A percentile compares a stretch with the other conserved stretches of the same genome.
These are phyloP conservation scores for Hibiscus trionum DNA, from an alignment of 345 rosid genomes.

Conservation along the genomic window DNA sequence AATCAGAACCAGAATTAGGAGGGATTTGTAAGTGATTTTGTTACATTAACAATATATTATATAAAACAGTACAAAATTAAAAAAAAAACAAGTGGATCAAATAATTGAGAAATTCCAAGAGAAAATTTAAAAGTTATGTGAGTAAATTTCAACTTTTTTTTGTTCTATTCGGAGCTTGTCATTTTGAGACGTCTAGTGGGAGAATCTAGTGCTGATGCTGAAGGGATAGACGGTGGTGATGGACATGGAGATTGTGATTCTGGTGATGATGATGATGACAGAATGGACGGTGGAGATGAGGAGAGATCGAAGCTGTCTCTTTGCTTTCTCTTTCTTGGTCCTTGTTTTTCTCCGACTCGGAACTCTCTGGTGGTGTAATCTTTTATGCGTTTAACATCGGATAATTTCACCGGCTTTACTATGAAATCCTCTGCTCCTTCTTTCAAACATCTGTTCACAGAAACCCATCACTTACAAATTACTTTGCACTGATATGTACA, in stretches of 20 bases:
- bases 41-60: background rate
- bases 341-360: background rate
- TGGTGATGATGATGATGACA: background rate
- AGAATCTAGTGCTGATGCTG: conserved; percentile 31
- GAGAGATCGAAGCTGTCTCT: conserved; percentile 30
- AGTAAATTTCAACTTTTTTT: background rate
- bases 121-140: background rate
- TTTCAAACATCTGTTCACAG: conserved; percentile 56
- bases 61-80: background rate
- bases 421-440: conserved; percentile 94
- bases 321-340: conserved; percentile 36
- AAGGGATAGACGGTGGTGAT: background rate
- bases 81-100: conserved; percentile 3
- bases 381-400: conserved; percentile 74
- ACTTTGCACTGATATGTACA: no score
- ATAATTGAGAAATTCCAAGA: conserved; percentile 22
- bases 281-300: conserved; percentile 21
- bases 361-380: conserved; percentile 40
- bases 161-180: conserved; percentile 10
- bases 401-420: conserved; percentile 81
- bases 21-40: background rate
- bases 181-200: conserved; percentile 41
- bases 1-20: background rate
- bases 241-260: background rate
- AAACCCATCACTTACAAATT: no score